Conservation (phyloP, 208 protist genomes). For the Crithidia acanthocephali region DNA sequence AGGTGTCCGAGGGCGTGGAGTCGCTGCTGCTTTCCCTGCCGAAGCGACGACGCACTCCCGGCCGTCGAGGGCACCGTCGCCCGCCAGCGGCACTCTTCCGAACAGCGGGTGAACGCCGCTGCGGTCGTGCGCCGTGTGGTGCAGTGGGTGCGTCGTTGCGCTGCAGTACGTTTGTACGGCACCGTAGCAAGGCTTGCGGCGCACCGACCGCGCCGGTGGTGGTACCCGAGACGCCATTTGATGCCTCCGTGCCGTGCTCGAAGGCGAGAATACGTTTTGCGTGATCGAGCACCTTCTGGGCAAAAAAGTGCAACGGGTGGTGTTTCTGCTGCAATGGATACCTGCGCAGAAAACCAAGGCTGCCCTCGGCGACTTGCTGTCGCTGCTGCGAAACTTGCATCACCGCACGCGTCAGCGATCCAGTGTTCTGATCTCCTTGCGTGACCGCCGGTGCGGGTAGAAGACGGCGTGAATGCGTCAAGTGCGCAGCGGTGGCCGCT, state of each 20-base stretch:
- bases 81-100: neutral
- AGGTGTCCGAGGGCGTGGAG: neutral
- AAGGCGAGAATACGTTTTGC: neutral
- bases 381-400: neutral
- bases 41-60: too few relatives aligned
- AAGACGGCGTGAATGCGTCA: neutral
- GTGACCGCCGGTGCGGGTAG: too few relatives aligned
- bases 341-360: neutral
- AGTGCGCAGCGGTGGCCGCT: neutral
- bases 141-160: neutral
- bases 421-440: too few relatives aligned
- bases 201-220: too few relatives aligned
- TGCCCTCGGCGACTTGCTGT: neutral
- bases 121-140: neutral
- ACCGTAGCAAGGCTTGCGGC: too few relatives aligned
- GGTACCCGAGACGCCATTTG: too few relatives aligned
- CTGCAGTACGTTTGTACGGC: too few relatives aligned
- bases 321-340: neutral
- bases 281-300: conserved; percentile 1
- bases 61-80: neutral
- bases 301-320: conserved; percentile 16
- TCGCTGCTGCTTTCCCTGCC: conserved; percentile 1
- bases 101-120: neutral
- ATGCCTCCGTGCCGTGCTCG: too few relatives aligned
- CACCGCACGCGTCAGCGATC: neutral